phyloP scores from a whole-genome alignment of 106 monocot genomes.

The Amphibolis antarctica region DNA sequence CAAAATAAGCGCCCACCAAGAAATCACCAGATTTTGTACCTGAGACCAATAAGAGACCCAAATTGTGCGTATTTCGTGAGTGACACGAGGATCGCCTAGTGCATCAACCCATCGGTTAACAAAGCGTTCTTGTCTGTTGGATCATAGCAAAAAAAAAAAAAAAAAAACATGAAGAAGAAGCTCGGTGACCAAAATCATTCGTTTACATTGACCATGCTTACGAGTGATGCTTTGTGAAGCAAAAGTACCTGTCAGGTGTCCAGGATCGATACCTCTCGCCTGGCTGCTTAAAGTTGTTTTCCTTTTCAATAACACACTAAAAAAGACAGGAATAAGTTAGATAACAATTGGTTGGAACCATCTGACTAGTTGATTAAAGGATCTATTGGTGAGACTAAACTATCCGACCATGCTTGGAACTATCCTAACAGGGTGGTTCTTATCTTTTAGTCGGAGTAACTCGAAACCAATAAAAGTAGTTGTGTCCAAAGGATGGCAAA shows the following conservation, averaged over 20 bases:
- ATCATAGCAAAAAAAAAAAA: neutral
- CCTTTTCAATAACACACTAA: constrained; percentile 64
- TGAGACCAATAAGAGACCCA: constrained; percentile 86
- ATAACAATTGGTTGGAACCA: too few relatives aligned
- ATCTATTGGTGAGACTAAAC: too few relatives aligned
- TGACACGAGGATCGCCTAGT: constrained; percentile 51
- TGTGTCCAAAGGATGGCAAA: too few relatives aligned
- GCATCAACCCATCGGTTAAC: constrained; percentile 48
- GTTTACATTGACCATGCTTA: neutral
- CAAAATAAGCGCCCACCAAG: neutral
- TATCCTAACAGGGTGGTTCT: too few relatives aligned
- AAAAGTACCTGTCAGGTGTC: constrained; percentile 64
- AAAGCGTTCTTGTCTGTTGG: constrained; percentile 61
- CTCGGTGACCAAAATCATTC: too few relatives aligned
- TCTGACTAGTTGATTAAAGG: too few relatives aligned
- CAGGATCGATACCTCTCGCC: constrained; percentile 93
- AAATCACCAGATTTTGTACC: constrained; percentile 15
- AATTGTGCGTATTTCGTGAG: constrained; percentile 58
- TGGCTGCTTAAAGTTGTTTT: constrained; percentile 98
- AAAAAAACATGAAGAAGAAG: too few relatives aligned
- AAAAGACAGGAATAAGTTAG: neutral
- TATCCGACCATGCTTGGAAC: too few relatives aligned
- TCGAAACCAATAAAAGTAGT: too few relatives aligned
- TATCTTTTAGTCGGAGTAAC: too few relatives aligned
- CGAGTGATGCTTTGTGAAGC: neutral